These are phyloP conservation scores for Euclidium syriacum DNA, from an alignment of 345 rosid genomes.

Conservation along the genomic window DNA sequence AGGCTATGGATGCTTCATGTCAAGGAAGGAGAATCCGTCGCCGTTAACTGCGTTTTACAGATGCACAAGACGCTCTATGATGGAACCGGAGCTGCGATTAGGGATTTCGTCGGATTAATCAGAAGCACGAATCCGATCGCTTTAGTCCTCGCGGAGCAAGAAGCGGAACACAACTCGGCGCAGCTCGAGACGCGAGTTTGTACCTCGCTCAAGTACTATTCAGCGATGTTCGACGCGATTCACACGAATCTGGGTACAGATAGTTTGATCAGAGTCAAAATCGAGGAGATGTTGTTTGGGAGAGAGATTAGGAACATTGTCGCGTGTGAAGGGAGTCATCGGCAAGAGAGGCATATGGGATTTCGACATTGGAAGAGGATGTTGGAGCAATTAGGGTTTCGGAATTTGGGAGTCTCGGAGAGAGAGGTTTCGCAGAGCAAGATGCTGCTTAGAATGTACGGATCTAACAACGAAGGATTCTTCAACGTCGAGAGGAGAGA, in stretches of 20 bases:
- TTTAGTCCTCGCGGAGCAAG: conserved; percentile 79
- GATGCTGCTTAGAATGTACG: conserved; percentile 85
- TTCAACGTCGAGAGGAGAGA: conserved; percentile 40
- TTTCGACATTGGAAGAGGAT: conserved; percentile 61
- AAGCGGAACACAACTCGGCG: conserved; percentile 51
- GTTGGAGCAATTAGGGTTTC: conserved; percentile 84
- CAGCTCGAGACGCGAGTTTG: conserved; percentile 56
- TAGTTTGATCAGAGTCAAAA: conserved; percentile 57
- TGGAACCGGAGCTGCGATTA: conserved; percentile 54
- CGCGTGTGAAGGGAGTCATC: conserved; percentile 88
- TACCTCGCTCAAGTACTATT: conserved; percentile 71
- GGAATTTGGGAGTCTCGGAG: conserved; percentile 48
- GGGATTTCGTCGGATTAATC: conserved; percentile 77
- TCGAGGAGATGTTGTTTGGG: conserved; percentile 85
- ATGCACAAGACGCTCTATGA: conserved; percentile 85
- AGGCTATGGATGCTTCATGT: conserved; percentile 99
- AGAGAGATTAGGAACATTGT: conserved; percentile 75
- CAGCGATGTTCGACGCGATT: conserved; percentile 73
- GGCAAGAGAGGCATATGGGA: conserved; percentile 72
- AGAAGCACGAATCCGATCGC: conserved; percentile 71
- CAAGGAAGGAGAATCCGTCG: conserved; percentile 81
- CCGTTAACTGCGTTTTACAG: conserved; percentile 75
- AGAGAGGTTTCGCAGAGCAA: conserved; percentile 80
- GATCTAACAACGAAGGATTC: conserved; percentile 33
- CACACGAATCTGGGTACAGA: conserved; percentile 56